Base-by-base conservation (phyloP, 768 basidiomycete genomes). In the Lepiota venenata region DNA sequence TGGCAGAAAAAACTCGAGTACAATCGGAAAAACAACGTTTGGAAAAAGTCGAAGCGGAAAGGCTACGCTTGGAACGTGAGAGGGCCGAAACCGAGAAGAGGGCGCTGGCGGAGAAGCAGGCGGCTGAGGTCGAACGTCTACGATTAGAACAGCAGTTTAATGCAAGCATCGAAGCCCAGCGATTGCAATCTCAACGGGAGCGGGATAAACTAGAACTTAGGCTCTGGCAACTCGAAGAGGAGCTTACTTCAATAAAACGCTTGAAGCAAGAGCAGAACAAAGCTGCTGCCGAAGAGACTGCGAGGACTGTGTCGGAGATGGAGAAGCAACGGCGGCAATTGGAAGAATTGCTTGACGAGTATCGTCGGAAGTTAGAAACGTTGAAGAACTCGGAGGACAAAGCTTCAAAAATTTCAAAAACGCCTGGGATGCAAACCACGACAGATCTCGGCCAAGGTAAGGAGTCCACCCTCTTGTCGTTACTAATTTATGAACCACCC, bases 1-100 rank as follows among this genome's bases (percentile, higher is more conserved):
- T 63, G 47, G 66, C 60, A n/a, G 67, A 74, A 58, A 63, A 60
- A 47, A 64, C 52, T 36, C 66, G 60, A 27, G 59, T 64, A 38
- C 65, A 69, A 50, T 50, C 57, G 49, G 72, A 72, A 58, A 64
- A 58, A 50, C 46, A 63, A 44, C 61, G 60, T 12, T 40, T 64
- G 20, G 56, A 58, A 16, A 52, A 50, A 14, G 62, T 65, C 53
- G 61, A 64, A 42, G 67, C 64, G 15, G 69, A 74, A 52, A 60
- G 60, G 45, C 55, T 57, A 9, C 64, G 63, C n/a, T 35, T 66
- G 37, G 63, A 67, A 39, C 58, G 58, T 29, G 69, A 70, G 55
- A 61, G 64, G 35, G 52, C 62, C 2, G 62, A 67, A 42, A 63
- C 55, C 5, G 66, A 69, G 52, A 57, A 57, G 43, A 42, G 62